These are phyloP conservation scores for Quercus aquifolioides DNA, from an alignment of 306 rosid genomes.

Conservation along the genomic window DNA sequence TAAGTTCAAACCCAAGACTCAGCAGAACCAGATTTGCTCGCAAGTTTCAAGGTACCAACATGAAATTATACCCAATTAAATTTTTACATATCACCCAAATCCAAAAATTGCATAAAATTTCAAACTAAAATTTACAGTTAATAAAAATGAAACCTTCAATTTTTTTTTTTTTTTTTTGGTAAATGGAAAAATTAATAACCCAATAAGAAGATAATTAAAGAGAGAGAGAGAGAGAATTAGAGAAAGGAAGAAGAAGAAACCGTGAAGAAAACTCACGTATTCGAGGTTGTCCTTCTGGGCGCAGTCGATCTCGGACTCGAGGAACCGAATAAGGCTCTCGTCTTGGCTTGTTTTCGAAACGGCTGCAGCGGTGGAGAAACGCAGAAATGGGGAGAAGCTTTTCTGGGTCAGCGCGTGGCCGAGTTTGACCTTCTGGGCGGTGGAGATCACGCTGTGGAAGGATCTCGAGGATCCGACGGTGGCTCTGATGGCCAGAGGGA, in stretches of 20 bases:
- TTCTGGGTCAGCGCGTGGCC: slow-evolving; percentile 15
- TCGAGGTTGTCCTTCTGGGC: slow-evolving; percentile 34
- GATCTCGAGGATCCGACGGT: slow-evolving; percentile 37
- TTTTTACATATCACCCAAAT: background rate
- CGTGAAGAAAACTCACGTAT: slow-evolving; percentile 6
- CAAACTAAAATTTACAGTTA: too few relatives aligned
- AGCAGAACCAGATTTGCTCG: background rate
- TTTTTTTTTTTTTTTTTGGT: too few relatives aligned
- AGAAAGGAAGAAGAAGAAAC: background rate
- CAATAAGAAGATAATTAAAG: background rate
- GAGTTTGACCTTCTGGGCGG: slow-evolving; percentile 16
- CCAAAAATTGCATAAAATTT: background rate
- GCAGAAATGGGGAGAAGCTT: slow-evolving; percentile 33
- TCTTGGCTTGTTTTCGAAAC: slow-evolving; percentile 26
- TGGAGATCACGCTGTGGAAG: slow-evolving; percentile 38
- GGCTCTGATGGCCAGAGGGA: slow-evolving; percentile 45
- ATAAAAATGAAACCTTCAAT: background rate
- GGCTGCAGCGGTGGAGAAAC: slow-evolving; percentile 37
- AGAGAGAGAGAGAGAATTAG: background rate
- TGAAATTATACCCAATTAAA: background rate
- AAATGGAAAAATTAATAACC: too few relatives aligned
- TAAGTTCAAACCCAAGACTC: background rate
- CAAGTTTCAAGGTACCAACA: background rate
- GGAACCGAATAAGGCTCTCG: slow-evolving; percentile 30
- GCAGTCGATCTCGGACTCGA: slow-evolving; percentile 57